A percentile compares a stretch with the other conserved stretches of the same genome.
phyloP scores from a whole-genome alignment of 306 rosid species.

The Acacia confusa region DNA sequence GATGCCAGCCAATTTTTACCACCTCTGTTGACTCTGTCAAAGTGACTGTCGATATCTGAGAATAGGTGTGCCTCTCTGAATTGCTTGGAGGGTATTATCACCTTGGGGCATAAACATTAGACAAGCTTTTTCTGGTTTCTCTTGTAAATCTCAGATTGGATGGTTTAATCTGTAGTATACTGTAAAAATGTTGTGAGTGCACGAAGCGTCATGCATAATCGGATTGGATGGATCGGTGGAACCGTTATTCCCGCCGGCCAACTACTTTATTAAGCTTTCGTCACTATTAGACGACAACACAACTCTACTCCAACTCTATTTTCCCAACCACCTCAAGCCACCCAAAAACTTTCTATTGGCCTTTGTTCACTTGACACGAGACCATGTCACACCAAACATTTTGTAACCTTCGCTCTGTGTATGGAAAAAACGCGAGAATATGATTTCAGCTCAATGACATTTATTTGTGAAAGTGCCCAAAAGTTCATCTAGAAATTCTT shows the following conservation, averaged over 20 bases:
- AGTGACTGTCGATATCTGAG: not conserved
- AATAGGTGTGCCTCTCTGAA: not conserved
- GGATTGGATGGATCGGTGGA: not conserved
- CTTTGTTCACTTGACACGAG: not conserved
- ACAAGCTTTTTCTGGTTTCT: not conserved
- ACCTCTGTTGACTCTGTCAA: not conserved
- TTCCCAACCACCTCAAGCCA: conserved; percentile 27
- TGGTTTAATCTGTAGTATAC: not conserved
- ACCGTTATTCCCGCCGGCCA: conserved; percentile 18
- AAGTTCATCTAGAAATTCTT: too few relatives aligned
- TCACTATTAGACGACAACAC: conserved; percentile 36
- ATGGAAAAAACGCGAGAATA: not conserved
- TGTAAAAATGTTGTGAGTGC: not conserved
- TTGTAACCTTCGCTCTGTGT: not conserved
- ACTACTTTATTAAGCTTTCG: conserved; percentile 17
- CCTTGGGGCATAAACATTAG: not conserved
- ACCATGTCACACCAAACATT: not conserved
- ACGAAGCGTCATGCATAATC: not conserved
- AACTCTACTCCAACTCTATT: conserved; percentile 42
- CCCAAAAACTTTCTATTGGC: conserved; percentile 10
- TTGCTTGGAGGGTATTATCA: not conserved
- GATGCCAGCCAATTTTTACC: not conserved
- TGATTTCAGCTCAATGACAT: not conserved
- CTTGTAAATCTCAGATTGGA: not conserved
- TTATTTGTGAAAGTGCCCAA: too few relatives aligned